Evolutionary conservation across 768 basidiomycete species (phyloP).

Genomic region (Gymnopilus dilepis): DNA sequence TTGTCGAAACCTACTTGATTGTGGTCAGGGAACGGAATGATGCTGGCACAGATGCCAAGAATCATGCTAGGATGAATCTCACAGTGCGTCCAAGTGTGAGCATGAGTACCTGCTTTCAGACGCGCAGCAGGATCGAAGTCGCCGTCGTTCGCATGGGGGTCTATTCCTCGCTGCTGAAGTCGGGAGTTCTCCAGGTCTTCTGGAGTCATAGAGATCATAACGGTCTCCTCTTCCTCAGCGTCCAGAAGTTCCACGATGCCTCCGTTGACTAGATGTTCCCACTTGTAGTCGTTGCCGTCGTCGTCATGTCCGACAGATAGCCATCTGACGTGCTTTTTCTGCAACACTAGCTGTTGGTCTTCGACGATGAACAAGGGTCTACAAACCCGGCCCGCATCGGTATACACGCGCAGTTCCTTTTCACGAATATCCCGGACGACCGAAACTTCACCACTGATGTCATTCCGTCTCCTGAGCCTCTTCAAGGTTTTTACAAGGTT

Average conservation of each 20-base stretch:
- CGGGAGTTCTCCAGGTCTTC: constrained; percentile 92
- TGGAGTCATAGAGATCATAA: constrained; percentile 99
- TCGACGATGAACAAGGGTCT: constrained; percentile 97
- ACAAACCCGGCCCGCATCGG: constrained; percentile 96
- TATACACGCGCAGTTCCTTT: constrained; percentile 91
- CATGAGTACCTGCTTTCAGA: constrained; percentile 81
- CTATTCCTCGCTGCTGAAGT: constrained; percentile 61
- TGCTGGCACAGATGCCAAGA: constrained; percentile 96
- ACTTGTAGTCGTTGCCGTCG: constrained; percentile 72
- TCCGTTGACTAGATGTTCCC: constrained; percentile 83
- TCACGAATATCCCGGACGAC: constrained; percentile 98
- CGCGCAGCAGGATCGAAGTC: constrained; percentile 89
- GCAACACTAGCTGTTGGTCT: constrained; percentile 81
- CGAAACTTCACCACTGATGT: constrained; percentile 95
- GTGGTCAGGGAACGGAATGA: constrained; percentile 99
- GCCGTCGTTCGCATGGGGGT: constrained; percentile 61
- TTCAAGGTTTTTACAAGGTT: constrained; percentile 93
- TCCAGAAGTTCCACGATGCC: constrained; percentile 95
- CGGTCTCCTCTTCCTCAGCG: constrained; percentile 99
- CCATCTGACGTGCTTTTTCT: constrained; percentile 85
- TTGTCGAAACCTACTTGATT: constrained; percentile 74
- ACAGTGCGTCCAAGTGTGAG: constrained; percentile 97
- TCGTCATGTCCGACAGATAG: constrained; percentile 63
- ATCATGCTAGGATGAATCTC: constrained; percentile 99
- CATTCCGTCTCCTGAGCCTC: constrained; percentile 89